Evolutionary conservation across 768 basidiomycete species (phyloP).

Genomic region (Termitomyces sp.): DNA sequence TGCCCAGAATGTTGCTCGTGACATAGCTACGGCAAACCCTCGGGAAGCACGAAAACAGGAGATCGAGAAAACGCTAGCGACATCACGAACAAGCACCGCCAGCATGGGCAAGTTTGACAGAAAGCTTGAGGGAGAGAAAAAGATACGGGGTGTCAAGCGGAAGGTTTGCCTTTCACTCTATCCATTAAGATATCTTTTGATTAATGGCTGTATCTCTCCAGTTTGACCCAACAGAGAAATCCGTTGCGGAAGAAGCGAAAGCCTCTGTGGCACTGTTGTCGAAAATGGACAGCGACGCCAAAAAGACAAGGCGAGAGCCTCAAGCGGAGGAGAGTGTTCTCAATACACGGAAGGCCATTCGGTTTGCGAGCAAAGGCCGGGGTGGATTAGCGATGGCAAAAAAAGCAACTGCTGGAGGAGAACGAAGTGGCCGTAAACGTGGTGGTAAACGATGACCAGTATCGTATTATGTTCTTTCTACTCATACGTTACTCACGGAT

Average conservation of each 20-base stretch:
- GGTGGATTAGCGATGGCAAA: constrained; percentile 61
- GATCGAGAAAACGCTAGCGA: constrained; percentile 74
- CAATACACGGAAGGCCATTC: constrained; percentile 88
- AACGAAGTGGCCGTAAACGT: constrained; percentile 27
- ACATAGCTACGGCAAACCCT: constrained; percentile 31
- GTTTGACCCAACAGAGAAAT: constrained; percentile 83
- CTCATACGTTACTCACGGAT: constrained; percentile 1
- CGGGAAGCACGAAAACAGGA: constrained; percentile 62
- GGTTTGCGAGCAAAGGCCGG: constrained; percentile 67
- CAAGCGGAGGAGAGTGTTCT: constrained; percentile 55
- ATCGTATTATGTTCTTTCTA: constrained; percentile 3
- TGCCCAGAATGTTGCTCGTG: constrained; percentile 67
- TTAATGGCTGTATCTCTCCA: constrained; percentile 27
- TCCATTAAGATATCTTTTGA: neutral
- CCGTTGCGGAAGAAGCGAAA: constrained; percentile 66
- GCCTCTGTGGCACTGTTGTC: constrained; percentile 73
- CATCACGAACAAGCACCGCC: constrained; percentile 82
- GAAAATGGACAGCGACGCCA: constrained; percentile 70
- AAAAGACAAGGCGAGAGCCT: constrained; percentile 53
- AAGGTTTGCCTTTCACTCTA: constrained; percentile 57
- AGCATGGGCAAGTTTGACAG: constrained; percentile 96
- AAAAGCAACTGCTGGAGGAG: constrained; percentile 31
- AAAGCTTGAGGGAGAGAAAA: constrained; percentile 88
- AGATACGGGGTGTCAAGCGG: constrained; percentile 83
- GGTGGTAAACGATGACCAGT: constrained; percentile 24